Conservation (phyloP, 139 green algal genomes). For the Picochlorum sp. region DNA sequence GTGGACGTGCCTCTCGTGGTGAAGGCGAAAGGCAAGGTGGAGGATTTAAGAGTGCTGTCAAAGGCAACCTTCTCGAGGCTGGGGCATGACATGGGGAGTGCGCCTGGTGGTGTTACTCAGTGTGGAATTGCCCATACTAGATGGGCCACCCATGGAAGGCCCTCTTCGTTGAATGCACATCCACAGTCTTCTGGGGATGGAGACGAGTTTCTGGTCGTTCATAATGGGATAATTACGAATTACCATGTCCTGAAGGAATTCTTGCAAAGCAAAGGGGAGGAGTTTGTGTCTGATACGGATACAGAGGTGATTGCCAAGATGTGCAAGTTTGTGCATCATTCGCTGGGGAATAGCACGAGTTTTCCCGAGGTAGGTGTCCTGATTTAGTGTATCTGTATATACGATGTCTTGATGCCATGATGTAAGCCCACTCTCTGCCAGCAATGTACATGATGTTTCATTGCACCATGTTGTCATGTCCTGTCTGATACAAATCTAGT, state of each 20-base stretch:
- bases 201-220: conserved; percentile 92
- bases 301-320: conserved; percentile 99
- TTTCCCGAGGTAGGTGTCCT: conserved; percentile 54
- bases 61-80: conserved; percentile 1
- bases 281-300: conserved; percentile 94
- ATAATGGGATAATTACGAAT: conserved; percentile 99
- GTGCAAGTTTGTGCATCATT: conserved; percentile 82
- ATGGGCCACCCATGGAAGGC: conserved; percentile 93
- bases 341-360: conserved; percentile 40
- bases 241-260: conserved; percentile 84
- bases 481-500: no score
- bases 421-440: neutral
- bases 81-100: neutral
- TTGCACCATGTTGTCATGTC: no score
- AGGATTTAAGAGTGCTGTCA: conserved; percentile 54
- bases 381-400: neutral
- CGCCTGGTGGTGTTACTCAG: conserved; percentile 34
- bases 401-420: neutral
- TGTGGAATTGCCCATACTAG: conserved; percentile 93
- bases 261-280: conserved; percentile 77
- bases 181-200: conserved; percentile 47
- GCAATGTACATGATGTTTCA: no score
- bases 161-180: conserved; percentile 80
- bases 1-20: conserved; percentile 39
- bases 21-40: conserved; percentile 86